Evolutionary conservation across 257 asterid species (phyloP).

Genomic region (Ligustrum vulgare): DNA sequence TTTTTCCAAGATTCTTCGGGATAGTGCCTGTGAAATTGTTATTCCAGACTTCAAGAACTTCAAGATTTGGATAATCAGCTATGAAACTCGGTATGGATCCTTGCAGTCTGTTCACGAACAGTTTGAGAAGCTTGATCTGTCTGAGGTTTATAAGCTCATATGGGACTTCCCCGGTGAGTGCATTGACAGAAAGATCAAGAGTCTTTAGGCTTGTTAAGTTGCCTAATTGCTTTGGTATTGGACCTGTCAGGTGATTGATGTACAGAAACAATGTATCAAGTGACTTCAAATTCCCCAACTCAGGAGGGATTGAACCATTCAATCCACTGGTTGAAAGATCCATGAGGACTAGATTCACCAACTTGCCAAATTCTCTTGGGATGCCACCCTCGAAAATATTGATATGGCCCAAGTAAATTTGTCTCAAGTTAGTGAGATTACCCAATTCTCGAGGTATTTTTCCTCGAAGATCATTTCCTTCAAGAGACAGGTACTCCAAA

Average conservation of each 20-base stretch:
- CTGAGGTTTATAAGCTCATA: conserved; percentile 56
- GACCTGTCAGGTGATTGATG: conserved; percentile 66
- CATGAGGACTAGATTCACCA: conserved; percentile 59
- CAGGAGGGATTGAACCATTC: conserved; percentile 70
- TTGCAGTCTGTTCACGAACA: conserved; percentile 77
- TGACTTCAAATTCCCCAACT: conserved; percentile 63
- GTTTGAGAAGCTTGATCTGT: conserved; percentile 58
- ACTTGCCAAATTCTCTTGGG: conserved; percentile 76
- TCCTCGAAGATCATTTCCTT: conserved; percentile 79
- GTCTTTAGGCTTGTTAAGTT: conserved; percentile 62
- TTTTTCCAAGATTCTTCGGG: conserved; percentile 67
- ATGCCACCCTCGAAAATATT: conserved; percentile 73
- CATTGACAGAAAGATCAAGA: conserved; percentile 84
- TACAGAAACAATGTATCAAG: conserved; percentile 71
- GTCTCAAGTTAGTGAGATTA: conserved; percentile 72
- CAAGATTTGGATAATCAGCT: conserved; percentile 62
- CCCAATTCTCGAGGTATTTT: conserved; percentile 71
- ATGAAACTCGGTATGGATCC: conserved; percentile 81
- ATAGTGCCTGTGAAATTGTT: conserved; percentile 90
- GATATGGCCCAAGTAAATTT: conserved; percentile 70
- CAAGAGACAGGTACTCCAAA: conserved; percentile 69
- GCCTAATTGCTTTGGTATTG: conserved; percentile 71
- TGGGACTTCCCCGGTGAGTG: conserved; percentile 82
- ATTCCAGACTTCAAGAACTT: conserved; percentile 80
- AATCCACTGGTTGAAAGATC: conserved; percentile 75